Evolutionary conservation across 2,329 filamentous ascomycete genomes (phyloP), one percentile per base, ranked within the genome.

Genomic region (Bipolaris cookei): DNA sequence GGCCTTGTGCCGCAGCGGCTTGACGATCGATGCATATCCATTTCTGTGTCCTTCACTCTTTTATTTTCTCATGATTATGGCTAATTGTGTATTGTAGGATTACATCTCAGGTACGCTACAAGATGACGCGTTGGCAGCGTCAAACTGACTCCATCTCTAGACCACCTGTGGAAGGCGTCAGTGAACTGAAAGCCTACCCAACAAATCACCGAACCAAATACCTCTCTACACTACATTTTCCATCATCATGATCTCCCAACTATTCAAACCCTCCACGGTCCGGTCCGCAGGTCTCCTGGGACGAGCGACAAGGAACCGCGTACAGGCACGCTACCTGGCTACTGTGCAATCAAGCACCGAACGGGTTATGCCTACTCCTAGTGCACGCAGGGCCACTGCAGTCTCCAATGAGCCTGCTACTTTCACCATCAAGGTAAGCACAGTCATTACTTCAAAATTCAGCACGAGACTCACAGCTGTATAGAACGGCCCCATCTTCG

Each of bases 401-500:
- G 87, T 87, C 61, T 85, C 87, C 43, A 86, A 86, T 71, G 89
- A 92, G 71, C 85, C 91, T 70, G 95, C 95, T 63, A 98, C 95
- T 57, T 91, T 99, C 74, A 98, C 94, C 63, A 96, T 99, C 78
- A 90, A 90, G 80, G 90, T 92, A 83, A 53, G 86, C 79, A 46
- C n/a, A 44, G 30, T 41, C 25, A 37, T 41, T 20, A 39, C 46
- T 23, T 32, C 43, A 45, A 39, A 7, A 20, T 38, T 13, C 6
- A 6, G 43, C 72, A 69, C 76, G 61, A 73, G 47, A 59, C 73
- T 77, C 50, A 77, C 66, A 59, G 48, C 61, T 50, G 45, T 48
- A 58, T 73, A 92, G 88, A 92, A 97, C 81, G 95, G 95, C 61
- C 95, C 95, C 42, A 89, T 98, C 74, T 98, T 97, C 83, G 91